Evolutionary conservation across 1,139 yeast species (phyloP), one percentile per base, ranked within the genome.

Genomic region (Protomyces lactucae-debilis): DNA sequence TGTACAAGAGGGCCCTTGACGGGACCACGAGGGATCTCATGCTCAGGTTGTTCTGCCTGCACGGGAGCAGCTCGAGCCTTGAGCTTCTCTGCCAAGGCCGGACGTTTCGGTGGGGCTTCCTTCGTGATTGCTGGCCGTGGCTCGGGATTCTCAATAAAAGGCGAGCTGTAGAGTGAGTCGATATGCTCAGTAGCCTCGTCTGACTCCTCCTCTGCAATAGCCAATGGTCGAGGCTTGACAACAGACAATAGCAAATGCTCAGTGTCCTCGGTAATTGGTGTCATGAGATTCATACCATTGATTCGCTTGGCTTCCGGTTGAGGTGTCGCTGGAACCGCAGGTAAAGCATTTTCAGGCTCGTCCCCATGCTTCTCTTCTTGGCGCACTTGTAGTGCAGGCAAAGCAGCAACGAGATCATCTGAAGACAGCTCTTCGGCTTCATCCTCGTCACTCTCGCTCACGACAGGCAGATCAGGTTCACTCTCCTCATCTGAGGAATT

Each of bases 261-360:
- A 12, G 75, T 74, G 8, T 73, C 69, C 54, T 74, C 76, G 12
- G 73, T 72, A 54, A 74, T 74, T 3, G 76, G 76, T 1, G 76
- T 74, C 76, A 74, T 73, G 43, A 68, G 35, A 28, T 56, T 48
- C 39, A 14, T 61, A 51, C 59, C 64, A 64, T 28, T 61, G 12
- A 5, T 65, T 14, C 46, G 53, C 51, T 28, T 25, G 28, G 21
- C 55, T 65, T 52, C 61, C 21, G 66, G 68, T 18, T 59, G 66
- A 9, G 70, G 69, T n/a, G 70, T 68, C 6, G 69, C 69, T 18
- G 69, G 69, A 5, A 67, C 64, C 5, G 59, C 55, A 2, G 48
- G 60, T 9, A 25, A 16, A n/a, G 14, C 43, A 37, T 37, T 9
- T 2, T 21, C 52, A 28, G 8, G 32, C 8, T 6, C 32, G 32